phyloP scores from a whole-genome alignment of 2,329 filamentous ascomycete genomes.

The Fusarium mangiferae region DNA sequence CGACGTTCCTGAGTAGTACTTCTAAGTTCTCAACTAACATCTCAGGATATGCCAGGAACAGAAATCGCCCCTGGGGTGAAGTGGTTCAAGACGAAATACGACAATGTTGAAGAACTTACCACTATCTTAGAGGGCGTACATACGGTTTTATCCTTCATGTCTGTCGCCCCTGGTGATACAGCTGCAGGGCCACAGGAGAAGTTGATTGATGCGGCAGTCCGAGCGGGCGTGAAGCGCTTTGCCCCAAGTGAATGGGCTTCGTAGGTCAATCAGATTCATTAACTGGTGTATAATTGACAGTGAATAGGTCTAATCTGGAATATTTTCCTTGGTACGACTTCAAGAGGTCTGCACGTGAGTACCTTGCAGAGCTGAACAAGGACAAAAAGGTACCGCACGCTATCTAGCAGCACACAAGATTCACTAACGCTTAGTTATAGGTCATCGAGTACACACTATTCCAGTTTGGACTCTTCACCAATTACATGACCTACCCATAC shows the following conservation, averaged over 20 bases:
- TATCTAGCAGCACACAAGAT: accelerated
- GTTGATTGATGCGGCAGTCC: slow-evolving; percentile 66
- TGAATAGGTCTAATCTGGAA: slow-evolving; percentile 6
- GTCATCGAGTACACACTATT: slow-evolving; percentile 67
- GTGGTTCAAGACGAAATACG: slow-evolving; percentile 48
- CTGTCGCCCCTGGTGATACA: slow-evolving; percentile 45
- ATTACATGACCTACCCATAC: slow-evolving; percentile 65
- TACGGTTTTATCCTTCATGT: slow-evolving; percentile 64
- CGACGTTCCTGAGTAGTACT: neutral
- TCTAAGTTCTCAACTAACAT: neutral
- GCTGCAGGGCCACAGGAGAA: slow-evolving; percentile 45
- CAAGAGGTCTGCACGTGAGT: slow-evolving; percentile 61
- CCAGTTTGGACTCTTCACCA: slow-evolving; percentile 63
- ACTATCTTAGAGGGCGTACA: slow-evolving; percentile 57
- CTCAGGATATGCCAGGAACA: slow-evolving; percentile 12
- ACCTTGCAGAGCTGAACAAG: slow-evolving; percentile 63
- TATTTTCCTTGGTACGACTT: slow-evolving; percentile 28
- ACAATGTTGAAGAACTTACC: slow-evolving; percentile 45
- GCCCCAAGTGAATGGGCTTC: slow-evolving; percentile 68
- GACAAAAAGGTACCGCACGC: slow-evolving; percentile 50
- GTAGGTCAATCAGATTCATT: slow-evolving; percentile 39
- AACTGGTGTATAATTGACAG: neutral
- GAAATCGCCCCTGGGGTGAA: slow-evolving; percentile 11
- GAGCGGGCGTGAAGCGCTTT: slow-evolving; percentile 69
- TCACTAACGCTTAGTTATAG: slow-evolving; percentile 40